Evolutionary conservation across 495 filamentous ascomycete genomes (phyloP).

Genomic region (Neurospora terricola): DNA sequence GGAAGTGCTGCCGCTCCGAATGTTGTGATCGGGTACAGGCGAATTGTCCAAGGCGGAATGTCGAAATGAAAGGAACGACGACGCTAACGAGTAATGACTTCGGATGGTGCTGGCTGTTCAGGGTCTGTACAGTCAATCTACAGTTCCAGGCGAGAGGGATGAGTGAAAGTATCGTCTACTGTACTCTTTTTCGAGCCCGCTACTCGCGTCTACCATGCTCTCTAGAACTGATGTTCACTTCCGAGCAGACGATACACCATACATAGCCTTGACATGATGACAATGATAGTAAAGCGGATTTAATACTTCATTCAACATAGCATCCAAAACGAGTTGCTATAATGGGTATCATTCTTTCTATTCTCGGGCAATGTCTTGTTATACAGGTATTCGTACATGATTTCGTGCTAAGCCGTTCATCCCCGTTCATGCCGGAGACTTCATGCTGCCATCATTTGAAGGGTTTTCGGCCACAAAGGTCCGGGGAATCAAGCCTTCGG

Average conservation of each 20-base stretch:
- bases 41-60: neutral
- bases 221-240: neutral
- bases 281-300: neutral
- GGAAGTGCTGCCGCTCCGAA: neutral
- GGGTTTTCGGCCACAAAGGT: slow-evolving; percentile 36
- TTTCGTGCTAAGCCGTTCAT: neutral
- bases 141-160: neutral
- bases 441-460: slow-evolving; percentile 15
- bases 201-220: neutral
- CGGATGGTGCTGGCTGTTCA: neutral
- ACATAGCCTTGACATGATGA: neutral
- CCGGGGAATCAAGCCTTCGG: slow-evolving; percentile 51
- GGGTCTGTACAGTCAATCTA: neutral
- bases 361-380: slow-evolving; percentile 1
- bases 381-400: slow-evolving; percentile 4
- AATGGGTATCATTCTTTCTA: neutral
- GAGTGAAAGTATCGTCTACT: neutral
- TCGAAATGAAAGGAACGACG: neutral
- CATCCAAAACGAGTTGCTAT: neutral
- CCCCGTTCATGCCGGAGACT: slow-evolving; percentile 16
- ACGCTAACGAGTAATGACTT: neutral
- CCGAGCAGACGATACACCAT: neutral
- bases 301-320: neutral
- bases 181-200: neutral
- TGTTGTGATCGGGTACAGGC: neutral